Conservation (phyloP, 345 rosid genomes). For the Lenwebbia sp. region DNA sequence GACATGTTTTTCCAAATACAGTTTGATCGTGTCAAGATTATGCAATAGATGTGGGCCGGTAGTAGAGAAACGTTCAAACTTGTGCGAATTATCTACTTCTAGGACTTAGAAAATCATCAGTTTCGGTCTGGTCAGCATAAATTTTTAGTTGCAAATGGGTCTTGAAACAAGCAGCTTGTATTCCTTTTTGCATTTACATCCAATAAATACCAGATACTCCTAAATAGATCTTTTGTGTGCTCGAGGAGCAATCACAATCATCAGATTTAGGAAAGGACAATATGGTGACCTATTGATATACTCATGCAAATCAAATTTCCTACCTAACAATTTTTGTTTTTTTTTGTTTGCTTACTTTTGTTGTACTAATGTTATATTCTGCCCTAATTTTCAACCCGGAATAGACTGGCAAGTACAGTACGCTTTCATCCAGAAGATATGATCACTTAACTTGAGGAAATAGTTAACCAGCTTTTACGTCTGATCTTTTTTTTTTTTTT, state of each 20-base stretch:
- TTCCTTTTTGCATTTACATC: too few relatives aligned
- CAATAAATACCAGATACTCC: not conserved
- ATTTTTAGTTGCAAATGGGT: not conserved
- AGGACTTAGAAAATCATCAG: not conserved
- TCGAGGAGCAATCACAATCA: not conserved
- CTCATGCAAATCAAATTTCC: not conserved
- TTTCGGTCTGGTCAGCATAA: not conserved
- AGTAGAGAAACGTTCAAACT: not conserved
- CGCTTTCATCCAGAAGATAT: not conserved
- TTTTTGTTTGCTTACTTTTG: not conserved
- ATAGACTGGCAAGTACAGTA: not conserved
- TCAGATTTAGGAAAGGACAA: not conserved
- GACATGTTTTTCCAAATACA: not conserved
- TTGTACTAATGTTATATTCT: not conserved
- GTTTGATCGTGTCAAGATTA: not conserved
- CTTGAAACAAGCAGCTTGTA: not conserved
- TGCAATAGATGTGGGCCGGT: not conserved
- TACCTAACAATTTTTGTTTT: not conserved
- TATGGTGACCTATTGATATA: not conserved
- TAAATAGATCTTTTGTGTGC: not conserved
- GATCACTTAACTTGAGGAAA: not conserved
- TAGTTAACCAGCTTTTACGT: not conserved
- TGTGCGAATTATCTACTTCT: not conserved
- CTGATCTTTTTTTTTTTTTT: too few relatives aligned
- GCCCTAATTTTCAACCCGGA: not conserved